Conservation (phyloP, 1,139 yeast genomes). For the Pichia inconspicua region DNA sequence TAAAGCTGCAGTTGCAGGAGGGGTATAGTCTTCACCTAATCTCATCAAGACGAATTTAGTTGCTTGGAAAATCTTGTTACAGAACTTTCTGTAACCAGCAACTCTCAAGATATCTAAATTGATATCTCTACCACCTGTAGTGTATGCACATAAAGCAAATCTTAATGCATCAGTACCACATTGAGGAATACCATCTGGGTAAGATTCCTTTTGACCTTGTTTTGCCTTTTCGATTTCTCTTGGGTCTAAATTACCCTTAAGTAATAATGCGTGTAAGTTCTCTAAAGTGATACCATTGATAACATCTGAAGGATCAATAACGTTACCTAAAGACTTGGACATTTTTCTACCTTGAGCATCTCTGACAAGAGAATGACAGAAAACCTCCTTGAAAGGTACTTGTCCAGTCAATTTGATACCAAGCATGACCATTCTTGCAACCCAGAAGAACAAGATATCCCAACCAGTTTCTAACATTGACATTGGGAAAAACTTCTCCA, state of each 20-base stretch:
- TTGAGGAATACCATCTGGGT: constrained; percentile 97
- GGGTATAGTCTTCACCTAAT: constrained; percentile 79
- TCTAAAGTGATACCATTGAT: constrained; percentile 80
- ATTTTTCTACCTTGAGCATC: constrained; percentile 99
- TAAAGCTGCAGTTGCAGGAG: constrained; percentile 55
- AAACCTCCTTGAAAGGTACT: constrained; percentile 91
- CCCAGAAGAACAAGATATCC: constrained; percentile 99
- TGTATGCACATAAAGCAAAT: constrained; percentile 96
- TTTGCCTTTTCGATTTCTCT: constrained; percentile 81
- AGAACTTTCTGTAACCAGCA: constrained; percentile 98
- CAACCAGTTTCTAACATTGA: constrained; percentile 96
- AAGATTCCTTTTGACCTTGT: constrained; percentile 80
- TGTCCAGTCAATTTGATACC: constrained; percentile 86
- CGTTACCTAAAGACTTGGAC: constrained; percentile 97
- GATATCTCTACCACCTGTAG: constrained; percentile 98
- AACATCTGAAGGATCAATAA: constrained; percentile 91
- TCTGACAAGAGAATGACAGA: constrained; percentile 96
- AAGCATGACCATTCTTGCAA: constrained; percentile 88
- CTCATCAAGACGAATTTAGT: constrained; percentile 94
- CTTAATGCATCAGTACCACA: constrained; percentile 99
- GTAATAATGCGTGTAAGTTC: constrained; percentile 70
- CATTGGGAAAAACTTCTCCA: constrained; percentile 79
- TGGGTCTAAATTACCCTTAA: constrained; percentile 80
- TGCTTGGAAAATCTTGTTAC: constrained; percentile 98
- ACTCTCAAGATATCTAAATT: constrained; percentile 93